Percentiles rank a stretch among this genome's conserved stretches.
Conservation (phyloP, 2,329 filamentous ascomycete species). For the Hysterium pulicare region DNA sequence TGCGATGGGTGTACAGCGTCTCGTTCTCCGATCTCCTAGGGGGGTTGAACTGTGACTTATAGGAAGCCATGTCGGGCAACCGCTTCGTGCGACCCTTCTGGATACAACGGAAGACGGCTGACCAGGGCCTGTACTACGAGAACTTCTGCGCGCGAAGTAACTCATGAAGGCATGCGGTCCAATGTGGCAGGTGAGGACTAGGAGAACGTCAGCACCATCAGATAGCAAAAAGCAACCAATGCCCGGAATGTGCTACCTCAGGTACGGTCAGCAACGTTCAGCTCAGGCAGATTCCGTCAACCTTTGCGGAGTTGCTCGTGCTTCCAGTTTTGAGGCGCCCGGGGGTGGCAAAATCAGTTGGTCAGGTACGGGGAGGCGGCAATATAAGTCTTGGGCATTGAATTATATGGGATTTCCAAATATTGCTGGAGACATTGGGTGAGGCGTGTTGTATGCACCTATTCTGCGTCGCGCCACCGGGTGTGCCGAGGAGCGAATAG, state of each 20-base stretch:
- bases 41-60: slow-evolving; percentile 37
- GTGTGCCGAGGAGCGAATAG: slow-evolving; percentile 22
- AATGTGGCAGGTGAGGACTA: slow-evolving; percentile 19
- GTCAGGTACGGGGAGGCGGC: slow-evolving; percentile 24
- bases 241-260: slow-evolving; percentile 16
- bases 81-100: slow-evolving; percentile 33
- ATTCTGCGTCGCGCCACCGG: slow-evolving; percentile 20
- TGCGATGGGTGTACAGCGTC: slow-evolving; percentile 21
- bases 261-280: slow-evolving; percentile 32
- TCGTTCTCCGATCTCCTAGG: slow-evolving; percentile 31
- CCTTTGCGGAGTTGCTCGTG: slow-evolving; percentile 19
- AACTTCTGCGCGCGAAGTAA: slow-evolving; percentile 32
- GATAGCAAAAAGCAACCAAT: slow-evolving; percentile 15
- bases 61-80: slow-evolving; percentile 39
- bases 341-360: slow-evolving; percentile 31
- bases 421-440: slow-evolving; percentile 28
- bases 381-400: slow-evolving; percentile 28
- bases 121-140: slow-evolving; percentile 27
- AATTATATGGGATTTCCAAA: slow-evolving; percentile 22
- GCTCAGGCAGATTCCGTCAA: slow-evolving; percentile 25
- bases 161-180: slow-evolving; percentile 40
- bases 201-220: slow-evolving; percentile 16
- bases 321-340: slow-evolving; percentile 22
- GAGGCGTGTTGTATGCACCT: slow-evolving; percentile 19
- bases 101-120: slow-evolving; percentile 20